Conservation (phyloP, 352 stramenopile genomes). For the Aphanomyces invadans region DNA sequence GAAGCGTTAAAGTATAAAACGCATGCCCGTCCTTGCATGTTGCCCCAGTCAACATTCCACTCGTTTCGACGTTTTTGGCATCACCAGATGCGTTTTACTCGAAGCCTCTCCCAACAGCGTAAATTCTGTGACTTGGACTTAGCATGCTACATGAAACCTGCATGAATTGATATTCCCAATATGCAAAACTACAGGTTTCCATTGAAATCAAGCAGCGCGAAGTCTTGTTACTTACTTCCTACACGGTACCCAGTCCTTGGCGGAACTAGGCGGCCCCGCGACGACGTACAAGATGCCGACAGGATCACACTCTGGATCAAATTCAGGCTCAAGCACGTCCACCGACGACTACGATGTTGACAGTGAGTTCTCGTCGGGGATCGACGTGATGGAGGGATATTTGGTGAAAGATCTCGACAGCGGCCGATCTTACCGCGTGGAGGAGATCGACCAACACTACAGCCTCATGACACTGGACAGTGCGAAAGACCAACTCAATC, state of each 20-base stretch:
- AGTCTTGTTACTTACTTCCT: slow-evolving; percentile 5
- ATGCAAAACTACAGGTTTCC: not conserved
- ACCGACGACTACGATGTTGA: slow-evolving; percentile 14
- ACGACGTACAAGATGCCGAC: slow-evolving; percentile 11
- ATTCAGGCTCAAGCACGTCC: slow-evolving; percentile 6
- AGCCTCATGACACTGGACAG: slow-evolving; percentile 59
- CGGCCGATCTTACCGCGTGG: slow-evolving; percentile 64
- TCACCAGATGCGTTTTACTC: too few species aligned
- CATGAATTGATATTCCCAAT: not conserved
- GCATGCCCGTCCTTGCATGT: too few species aligned
- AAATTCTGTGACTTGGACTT: not conserved
- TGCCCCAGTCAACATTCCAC: too few species aligned
- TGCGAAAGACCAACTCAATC: slow-evolving; percentile 18
- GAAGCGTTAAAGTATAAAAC: not conserved
- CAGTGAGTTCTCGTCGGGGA: slow-evolving; percentile 7
- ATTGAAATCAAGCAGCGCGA: not conserved
- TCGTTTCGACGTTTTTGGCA: too few species aligned
- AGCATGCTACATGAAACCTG: not conserved
- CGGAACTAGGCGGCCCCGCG: not conserved
- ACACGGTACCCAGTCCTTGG: not conserved
- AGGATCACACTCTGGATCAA: slow-evolving; percentile 17
- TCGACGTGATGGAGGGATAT: slow-evolving; percentile 32
- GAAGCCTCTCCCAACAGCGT: not conserved
- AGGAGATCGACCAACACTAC: slow-evolving; percentile 80
- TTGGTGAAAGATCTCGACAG: slow-evolving; percentile 76